These are phyloP conservation scores for Zopfia rhizophila DNA, from an alignment of 2,329 filamentous ascomycete genomes.

Conservation along the genomic window DNA sequence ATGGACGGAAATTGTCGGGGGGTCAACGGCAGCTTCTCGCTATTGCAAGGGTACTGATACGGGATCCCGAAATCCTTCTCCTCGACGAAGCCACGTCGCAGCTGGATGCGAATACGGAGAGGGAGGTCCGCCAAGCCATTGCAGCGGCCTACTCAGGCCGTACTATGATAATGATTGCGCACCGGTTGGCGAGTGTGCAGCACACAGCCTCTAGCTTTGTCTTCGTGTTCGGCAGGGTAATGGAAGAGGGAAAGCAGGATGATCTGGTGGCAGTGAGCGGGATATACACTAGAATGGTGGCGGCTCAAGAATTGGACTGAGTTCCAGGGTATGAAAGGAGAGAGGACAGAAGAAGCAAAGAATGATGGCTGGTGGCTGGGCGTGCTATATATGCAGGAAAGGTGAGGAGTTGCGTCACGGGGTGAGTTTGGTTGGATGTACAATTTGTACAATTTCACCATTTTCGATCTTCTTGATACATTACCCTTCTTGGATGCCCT, in stretches of 20 bases:
- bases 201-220: constrained; percentile 85
- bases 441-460: too few species aligned
- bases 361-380: too few species aligned
- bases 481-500: too few species aligned
- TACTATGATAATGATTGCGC: constrained; percentile 80
- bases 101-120: constrained; percentile 58
- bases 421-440: too few species aligned
- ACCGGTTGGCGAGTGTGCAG: constrained; percentile 79
- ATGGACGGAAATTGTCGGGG: constrained; percentile 56
- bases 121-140: constrained; percentile 55
- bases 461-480: too few species aligned
- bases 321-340: background rate
- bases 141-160: constrained; percentile 53
- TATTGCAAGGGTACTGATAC: constrained; percentile 58
- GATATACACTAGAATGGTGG: constrained; percentile 50
- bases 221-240: constrained; percentile 72
- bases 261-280: constrained; percentile 61
- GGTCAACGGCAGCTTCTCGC: constrained; percentile 59
- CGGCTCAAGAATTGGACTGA: constrained; percentile 48
- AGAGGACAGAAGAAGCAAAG: too few species aligned
- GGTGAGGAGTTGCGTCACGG: too few species aligned
- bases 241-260: constrained; percentile 70
- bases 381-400: too few species aligned
- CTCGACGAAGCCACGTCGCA: constrained; percentile 61
- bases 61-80: constrained; percentile 58